A percentile compares a stretch with the other conserved stretches of the same genome.
These are phyloP conservation scores for Aspergillus candidus DNA, from an alignment of 2,329 filamentous ascomycete species.

Conservation along the genomic window DNA sequence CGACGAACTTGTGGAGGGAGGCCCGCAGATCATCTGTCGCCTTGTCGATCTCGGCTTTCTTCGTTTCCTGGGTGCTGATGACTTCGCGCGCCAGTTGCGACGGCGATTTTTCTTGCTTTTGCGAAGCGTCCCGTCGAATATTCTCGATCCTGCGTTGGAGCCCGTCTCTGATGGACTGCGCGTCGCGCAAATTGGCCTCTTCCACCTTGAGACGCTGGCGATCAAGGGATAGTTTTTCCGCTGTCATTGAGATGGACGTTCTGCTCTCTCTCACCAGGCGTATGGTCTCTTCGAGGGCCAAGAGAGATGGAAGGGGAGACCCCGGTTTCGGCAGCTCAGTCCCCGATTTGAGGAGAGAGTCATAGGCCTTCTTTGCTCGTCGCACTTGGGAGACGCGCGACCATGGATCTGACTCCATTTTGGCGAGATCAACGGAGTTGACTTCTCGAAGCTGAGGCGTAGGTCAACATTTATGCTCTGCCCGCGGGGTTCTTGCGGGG, in stretches of 20 bases:
- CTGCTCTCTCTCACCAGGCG: conserved; percentile 60
- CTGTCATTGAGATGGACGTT: conserved; percentile 47
- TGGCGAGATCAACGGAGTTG: conserved; percentile 26
- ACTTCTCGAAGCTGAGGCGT: conserved; percentile 28
- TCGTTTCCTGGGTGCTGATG: conserved; percentile 54
- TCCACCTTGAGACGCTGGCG: conserved; percentile 40
- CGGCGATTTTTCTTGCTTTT: conserved; percentile 53
- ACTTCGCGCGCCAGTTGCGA: conserved; percentile 58
- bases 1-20: conserved; percentile 64
- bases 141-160: conserved; percentile 54
- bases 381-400: conserved; percentile 43
- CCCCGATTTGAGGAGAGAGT: conserved; percentile 54
- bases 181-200: conserved; percentile 44
- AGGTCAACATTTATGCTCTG: conserved; percentile 9
- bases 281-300: conserved; percentile 64
- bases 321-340: conserved; percentile 61
- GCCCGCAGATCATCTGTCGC: conserved; percentile 58
- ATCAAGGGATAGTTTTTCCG: conserved; percentile 34
- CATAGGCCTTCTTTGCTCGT: conserved; percentile 59
- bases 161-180: conserved; percentile 40
- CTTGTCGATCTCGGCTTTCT: conserved; percentile 55
- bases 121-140: conserved; percentile 53
- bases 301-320: conserved; percentile 64
- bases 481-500: neutral
- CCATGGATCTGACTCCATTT: conserved; percentile 23